phyloP scores from a whole-genome alignment of 352 stramenopile genomes.

The Phytophthora lateralis region DNA sequence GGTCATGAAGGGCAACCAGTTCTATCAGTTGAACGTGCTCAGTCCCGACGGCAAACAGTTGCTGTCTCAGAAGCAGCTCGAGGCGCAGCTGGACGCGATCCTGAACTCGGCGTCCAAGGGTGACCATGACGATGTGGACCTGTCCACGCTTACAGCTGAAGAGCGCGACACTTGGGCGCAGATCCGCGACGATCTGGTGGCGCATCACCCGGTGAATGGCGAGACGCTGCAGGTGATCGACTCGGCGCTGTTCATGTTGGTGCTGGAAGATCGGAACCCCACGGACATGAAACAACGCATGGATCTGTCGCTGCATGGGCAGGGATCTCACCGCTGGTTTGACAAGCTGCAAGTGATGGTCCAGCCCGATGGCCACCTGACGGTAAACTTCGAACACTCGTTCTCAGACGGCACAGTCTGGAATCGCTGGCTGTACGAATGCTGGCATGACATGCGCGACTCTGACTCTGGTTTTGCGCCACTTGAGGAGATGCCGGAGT shows the following conservation, averaged over 20 bases:
- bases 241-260: conserved; percentile 89
- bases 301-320: conserved; percentile 85
- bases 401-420: conserved; percentile 93
- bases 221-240: conserved; percentile 84
- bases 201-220: conserved; percentile 69
- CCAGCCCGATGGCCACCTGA: conserved; percentile 83
- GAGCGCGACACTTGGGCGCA: conserved; percentile 89
- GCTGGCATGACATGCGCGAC: conserved; percentile 89
- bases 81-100: conserved; percentile 71
- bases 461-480: conserved; percentile 77
- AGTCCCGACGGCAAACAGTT: conserved; percentile 84
- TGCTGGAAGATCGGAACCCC: conserved; percentile 81
- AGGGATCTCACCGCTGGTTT: conserved; percentile 89
- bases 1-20: conserved; percentile 86
- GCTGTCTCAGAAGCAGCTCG: conserved; percentile 72
- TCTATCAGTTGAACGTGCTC: conserved; percentile 85
- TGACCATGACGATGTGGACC: conserved; percentile 61
- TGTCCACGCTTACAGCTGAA: conserved; percentile 81
- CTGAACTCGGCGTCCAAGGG: conserved; percentile 55
- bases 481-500: conserved; percentile 70
- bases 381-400: conserved; percentile 95
- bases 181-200: conserved; percentile 72
- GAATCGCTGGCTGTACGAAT: conserved; percentile 93
- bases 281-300: conserved; percentile 75
- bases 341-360: conserved; percentile 93